Evolutionary conservation across 495 filamentous ascomycete genomes (phyloP), one percentile per base, ranked within the genome.

Genomic region (Xylaria scruposa): DNA sequence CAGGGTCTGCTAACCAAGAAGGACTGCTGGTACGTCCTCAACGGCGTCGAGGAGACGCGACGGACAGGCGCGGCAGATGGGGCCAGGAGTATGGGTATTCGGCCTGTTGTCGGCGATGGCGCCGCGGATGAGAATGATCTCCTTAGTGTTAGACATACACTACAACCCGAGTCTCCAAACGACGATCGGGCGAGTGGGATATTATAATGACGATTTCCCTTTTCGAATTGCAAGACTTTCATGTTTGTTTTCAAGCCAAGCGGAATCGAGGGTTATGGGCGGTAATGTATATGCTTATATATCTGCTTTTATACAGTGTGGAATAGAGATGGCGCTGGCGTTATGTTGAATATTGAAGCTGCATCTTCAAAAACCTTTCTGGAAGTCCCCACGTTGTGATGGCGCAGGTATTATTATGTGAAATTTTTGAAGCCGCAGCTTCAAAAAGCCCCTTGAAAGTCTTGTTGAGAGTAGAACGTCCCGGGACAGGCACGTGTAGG

Each of bases 1-100:
- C 90, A 93, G 78, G 96, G 96, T 1, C 77, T 99, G 59, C 81
- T 98, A 74, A 99, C 97, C 26, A 98, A 98, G 86, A 98, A 99
- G 84, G 96, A 99, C 82, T 90, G 97, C n/a, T 98, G 94, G 92
- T 94, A 92, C 75, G 89, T 97, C 24, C 83, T 99, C 13, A 94
- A 97, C 78, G 92, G 92, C 26, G 89, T 90, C 19, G 92, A 94
- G 74, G 91, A 90, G 81, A 85, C 85, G 70, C 74, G 83, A 8
- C 74, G 81, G 21, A 77, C 80, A 36, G 75, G 72, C 59, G 47
- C 59, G 21, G 77, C 56, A 4, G 60, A 70, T 29, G 61, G 59
- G 1, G 4, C 70, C 6, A 61, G 67, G 19, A 54, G 24, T 12
- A 64, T 69, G 12, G 72, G 70, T 17, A 40, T 53, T 0, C 68